Conservation (phyloP, 2,329 filamentous ascomycete genomes). For the Penicillium sp. region DNA sequence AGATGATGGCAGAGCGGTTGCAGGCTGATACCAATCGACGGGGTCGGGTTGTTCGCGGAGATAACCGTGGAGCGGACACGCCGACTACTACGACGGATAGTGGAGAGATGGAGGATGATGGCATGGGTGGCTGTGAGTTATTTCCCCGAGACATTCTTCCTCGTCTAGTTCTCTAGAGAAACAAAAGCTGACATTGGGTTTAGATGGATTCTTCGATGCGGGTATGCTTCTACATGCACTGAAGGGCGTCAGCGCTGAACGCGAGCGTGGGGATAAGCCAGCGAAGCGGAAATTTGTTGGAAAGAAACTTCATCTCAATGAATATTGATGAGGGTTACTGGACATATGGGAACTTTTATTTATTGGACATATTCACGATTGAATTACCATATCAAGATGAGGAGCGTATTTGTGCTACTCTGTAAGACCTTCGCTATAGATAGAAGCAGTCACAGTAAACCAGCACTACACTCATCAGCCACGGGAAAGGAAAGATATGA, state of each 20-base stretch:
- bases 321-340: slow-evolving; percentile 40
- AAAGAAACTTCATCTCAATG: slow-evolving; percentile 53
- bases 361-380: background rate
- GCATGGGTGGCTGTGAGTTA: slow-evolving; percentile 84
- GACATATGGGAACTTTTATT: background rate
- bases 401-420: background rate
- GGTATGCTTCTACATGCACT: slow-evolving; percentile 91
- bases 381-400: background rate
- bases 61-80: slow-evolving; percentile 59
- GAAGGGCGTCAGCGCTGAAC: slow-evolving; percentile 58
- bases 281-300: slow-evolving; percentile 48
- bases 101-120: slow-evolving; percentile 76
- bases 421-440: background rate
- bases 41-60: slow-evolving; percentile 70
- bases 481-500: background rate
- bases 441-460: background rate
- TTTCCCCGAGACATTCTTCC: background rate
- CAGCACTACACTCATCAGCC: background rate
- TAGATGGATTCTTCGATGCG: slow-evolving; percentile 97
- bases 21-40: slow-evolving; percentile 59
- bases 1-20: slow-evolving; percentile 49
- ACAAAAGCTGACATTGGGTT: slow-evolving; percentile 13
- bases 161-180: background rate
- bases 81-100: slow-evolving; percentile 72
- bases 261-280: slow-evolving; percentile 42